Conservation (phyloP, 371 early-diverging fungal genomes). For the Syncephalastrum contaminatum region DNA sequence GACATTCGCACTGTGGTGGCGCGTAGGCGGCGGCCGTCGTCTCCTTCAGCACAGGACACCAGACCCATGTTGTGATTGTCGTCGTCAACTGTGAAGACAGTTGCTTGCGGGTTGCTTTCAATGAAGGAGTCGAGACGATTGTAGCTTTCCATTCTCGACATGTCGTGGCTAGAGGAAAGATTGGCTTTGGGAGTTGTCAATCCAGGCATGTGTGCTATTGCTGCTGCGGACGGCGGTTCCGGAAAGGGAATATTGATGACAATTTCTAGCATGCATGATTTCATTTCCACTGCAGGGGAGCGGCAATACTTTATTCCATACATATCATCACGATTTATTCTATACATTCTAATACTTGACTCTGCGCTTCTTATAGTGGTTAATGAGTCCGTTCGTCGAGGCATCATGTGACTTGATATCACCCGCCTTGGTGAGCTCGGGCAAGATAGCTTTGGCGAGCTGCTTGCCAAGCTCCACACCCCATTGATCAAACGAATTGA, state of each 20-base stretch:
- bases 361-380: constrained; percentile 71
- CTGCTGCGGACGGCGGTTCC: too few relatives aligned
- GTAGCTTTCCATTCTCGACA: constrained; percentile 17
- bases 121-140: constrained; percentile 18
- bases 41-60: constrained; percentile 10
- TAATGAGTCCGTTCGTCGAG: constrained; percentile 92
- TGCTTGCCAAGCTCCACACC: constrained; percentile 99
- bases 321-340: too few relatives aligned
- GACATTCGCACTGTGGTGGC: constrained; percentile 19
- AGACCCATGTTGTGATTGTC: constrained; percentile 25
- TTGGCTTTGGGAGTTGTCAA: neutral
- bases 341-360: too few relatives aligned
- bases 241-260: too few relatives aligned
- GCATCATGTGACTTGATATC: constrained; percentile 79
- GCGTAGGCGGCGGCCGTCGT: constrained; percentile 1
- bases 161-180: constrained; percentile 1
- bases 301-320: too few relatives aligned
- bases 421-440: constrained; percentile 67
- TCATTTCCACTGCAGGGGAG: too few relatives aligned
- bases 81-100: constrained; percentile 19
- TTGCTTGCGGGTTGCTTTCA: constrained; percentile 3
- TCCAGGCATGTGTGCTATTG: constrained; percentile 1
- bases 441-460: constrained; percentile 93
- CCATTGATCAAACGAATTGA: constrained; percentile 98
- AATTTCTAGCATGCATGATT: too few relatives aligned